Conservation (phyloP, 2,329 filamentous ascomycete genomes). For the Pseudogymnoascus sp. region DNA sequence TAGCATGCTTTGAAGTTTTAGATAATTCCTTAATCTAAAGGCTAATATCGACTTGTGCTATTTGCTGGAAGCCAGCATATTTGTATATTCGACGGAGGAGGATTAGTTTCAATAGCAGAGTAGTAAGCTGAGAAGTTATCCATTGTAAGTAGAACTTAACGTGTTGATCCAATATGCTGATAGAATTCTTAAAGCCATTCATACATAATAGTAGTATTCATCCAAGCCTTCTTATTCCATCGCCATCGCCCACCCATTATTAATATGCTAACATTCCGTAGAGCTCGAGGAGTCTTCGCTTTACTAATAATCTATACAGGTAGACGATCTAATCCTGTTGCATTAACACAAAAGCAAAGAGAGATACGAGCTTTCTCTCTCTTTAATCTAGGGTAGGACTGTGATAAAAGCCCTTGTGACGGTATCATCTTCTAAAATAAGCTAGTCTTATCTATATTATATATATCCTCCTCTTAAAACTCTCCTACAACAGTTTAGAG, state of each 20-base stretch:
- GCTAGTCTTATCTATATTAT: too few species aligned
- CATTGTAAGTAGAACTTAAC: not conserved
- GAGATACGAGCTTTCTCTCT: constrained; percentile 7
- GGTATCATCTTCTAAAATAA: constrained; percentile 19
- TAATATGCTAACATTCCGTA: too few species aligned
- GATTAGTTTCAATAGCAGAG: not conserved
- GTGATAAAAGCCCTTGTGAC: constrained; percentile 9
- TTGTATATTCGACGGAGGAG: not conserved
- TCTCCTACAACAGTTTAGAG: too few species aligned
- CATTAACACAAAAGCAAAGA: constrained; percentile 8
- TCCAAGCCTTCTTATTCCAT: too few species aligned
- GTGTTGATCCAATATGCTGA: not conserved
- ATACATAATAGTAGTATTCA: too few species aligned
- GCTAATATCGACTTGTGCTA: not conserved
- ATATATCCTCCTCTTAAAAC: too few species aligned
- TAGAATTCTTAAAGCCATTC: not conserved
- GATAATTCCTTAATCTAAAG: not conserved
- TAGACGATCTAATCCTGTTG: constrained; percentile 9
- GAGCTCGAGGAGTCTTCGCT: too few species aligned
- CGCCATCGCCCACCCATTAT: too few species aligned
- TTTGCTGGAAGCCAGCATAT: not conserved
- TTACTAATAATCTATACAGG: constrained; percentile 10
- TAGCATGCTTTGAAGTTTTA: not conserved
- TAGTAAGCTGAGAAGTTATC: not conserved
- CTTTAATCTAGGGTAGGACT: constrained; percentile 8